Base-by-base conservation (phyloP, 192 early-diverging fungal genomes). In the Backusella luteola region DNA sequence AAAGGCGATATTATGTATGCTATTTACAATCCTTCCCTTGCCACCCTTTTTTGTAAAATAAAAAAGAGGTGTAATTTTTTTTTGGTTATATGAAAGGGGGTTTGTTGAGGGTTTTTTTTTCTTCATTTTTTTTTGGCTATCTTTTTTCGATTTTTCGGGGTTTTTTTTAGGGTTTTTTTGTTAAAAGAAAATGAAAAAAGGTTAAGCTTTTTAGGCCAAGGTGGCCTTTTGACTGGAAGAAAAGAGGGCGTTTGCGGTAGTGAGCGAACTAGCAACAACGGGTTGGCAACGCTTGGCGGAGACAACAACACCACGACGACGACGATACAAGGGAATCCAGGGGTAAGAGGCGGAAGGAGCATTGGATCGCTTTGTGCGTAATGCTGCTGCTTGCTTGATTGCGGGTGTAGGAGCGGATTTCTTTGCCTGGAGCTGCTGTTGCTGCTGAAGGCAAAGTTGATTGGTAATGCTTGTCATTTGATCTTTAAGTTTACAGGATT, bases 11-110 rank as follows among this genome's bases (percentile, higher is more conserved):
- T 29, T 29, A 29, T 29, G 26, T 21, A 23, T 74, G 59, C 52
- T 74, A 74, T 74, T 74, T 74, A 74, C 73, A 74, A 36, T 74
- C 73, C 49, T 74, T 36, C 73, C 73, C 73, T 59, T 49, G 44
- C 70, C 67, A 69, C 34, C 67, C 38, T 38, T 67, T 67, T 39
- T 39, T 39, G 8, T 34, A 66, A 26, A 19, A 36, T 19, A 34
- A 68, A 19, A 36, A n/a, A 69, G 23, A 23, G 34, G 23, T 34
- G 17, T 68, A 9, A 15, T 36, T n/a, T 68, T 68, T 68, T 34
- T 68, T 34, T 35, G 67, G 12, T 44, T 42, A 35, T 53, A 26
- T 32, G 34, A 53, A 73, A 35, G 19, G 38, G 38, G 38, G 38
- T 39, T 12, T 32, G 32, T 3, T 32, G 32, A 39, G 44, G 34